Conservation (phyloP, 345 rosid species). For the Lagerstroemia speciosa region DNA sequence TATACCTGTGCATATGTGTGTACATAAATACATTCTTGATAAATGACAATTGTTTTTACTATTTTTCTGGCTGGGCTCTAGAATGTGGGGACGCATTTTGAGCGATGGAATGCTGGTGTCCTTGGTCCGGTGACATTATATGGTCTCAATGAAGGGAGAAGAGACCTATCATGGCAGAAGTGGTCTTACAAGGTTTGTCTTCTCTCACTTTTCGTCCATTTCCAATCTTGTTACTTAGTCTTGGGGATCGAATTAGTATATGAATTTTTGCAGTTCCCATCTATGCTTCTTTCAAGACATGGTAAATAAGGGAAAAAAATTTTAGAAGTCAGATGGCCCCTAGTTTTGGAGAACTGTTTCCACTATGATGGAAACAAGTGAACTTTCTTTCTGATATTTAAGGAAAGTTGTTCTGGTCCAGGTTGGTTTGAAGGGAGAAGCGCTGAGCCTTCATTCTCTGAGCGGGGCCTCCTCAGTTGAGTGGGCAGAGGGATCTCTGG, state of each 20-base stretch:
- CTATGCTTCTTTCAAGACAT: no score
- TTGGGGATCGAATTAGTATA: background rate
- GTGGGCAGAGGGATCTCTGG: slow-evolving; percentile 80
- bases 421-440: slow-evolving; percentile 98
- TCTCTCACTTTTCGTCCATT: background rate
- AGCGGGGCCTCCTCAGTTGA: slow-evolving; percentile 81
- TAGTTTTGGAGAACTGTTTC: no score
- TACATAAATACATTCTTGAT: slow-evolving; percentile 7
- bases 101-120: slow-evolving; percentile 95
- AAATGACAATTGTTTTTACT: slow-evolving; percentile 10
- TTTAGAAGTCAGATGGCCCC: no score
- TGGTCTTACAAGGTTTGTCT: slow-evolving; percentile 87
- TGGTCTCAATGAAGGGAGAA: slow-evolving; percentile 70
- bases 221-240: background rate
- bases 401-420: slow-evolving; percentile 14
- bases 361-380: no score
- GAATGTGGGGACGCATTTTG: slow-evolving; percentile 98
- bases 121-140: slow-evolving; percentile 80
- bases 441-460: slow-evolving; percentile 74
- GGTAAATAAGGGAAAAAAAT: no score
- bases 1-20: no score
- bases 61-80: slow-evolving; percentile 12
- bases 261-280: no score
- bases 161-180: slow-evolving; percentile 93
- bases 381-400: background rate